Base-by-base conservation (phyloP, 371 early-diverging fungal genomes). In the Rhizopus sp. region DNA sequence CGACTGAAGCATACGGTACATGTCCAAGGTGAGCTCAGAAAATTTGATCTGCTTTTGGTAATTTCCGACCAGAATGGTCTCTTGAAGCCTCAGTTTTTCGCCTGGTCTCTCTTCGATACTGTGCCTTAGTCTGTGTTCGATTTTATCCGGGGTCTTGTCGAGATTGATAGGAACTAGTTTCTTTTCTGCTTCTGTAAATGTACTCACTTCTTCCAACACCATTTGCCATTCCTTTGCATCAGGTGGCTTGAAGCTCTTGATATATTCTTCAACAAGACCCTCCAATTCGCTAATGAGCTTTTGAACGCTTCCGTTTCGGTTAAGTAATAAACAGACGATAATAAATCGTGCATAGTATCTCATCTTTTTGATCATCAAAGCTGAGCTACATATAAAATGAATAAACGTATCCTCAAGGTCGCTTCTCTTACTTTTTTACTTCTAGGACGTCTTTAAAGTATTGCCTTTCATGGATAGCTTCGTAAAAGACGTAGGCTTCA, bases 301-400 rank as follows among this genome's bases (percentile, higher is more conserved):
- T 29, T 86, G 76, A 59, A 93, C 90, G 50, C 86, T 82, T 34
- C 89, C 91, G 35, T 82, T 78, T 38, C 88, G 84, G 80, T 94
- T 94, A 58, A 95, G 74, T 35, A 97, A 77, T 59, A 98, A 64
- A 64, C 96, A 94, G 5, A 97, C 97, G 17, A 97, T 93, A 39
- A 95, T 95, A 72, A 94, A 97, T 10, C 99, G 86, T 0, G 98
- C 96, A 69, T 93, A 96, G 69, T 94, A 98, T 34, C 99, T 88
- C 63, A 98, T 84, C 59, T 95, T 95, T 68, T 98, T 98, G 63
- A 96, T 91, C 87, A 95, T 90, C 38, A 97, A 68, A 1, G 91
- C 90, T 7, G 94, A 85, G 51, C 93, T 95, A 70, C 15, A 9
- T 5, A n/a, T 10, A 23, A 33, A 29, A 16, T 17, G 3, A 34